These are phyloP conservation scores for Tulasnella sp. DNA, from an alignment of 768 basidiomycete genomes.

Conservation along the genomic window DNA sequence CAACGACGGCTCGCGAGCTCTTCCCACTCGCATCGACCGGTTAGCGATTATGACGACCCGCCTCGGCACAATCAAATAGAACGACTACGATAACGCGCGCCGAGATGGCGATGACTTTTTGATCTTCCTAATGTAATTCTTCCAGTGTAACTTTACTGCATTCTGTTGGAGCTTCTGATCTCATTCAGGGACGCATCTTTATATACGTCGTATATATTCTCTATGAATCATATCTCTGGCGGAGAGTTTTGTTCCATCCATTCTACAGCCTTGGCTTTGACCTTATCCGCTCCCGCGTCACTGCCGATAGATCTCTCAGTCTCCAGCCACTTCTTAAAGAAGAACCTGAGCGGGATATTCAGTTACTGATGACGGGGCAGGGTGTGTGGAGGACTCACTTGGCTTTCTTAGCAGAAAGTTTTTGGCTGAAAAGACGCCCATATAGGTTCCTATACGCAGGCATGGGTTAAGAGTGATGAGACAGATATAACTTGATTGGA, in stretches of 20 bases:
- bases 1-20: slow-evolving; percentile 72
- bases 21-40: slow-evolving; percentile 41
- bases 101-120: slow-evolving; percentile 24
- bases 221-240: slow-evolving; percentile 2
- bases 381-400: slow-evolving; percentile 50
- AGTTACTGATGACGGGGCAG: slow-evolving; percentile 11
- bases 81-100: slow-evolving; percentile 9
- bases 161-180: slow-evolving; percentile 1
- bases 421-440: slow-evolving; percentile 65
- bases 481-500: too few relatives aligned
- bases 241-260: slow-evolving; percentile 52
- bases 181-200: slow-evolving; percentile 5
- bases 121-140: slow-evolving; percentile 40
- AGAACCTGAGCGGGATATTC: slow-evolving; percentile 40
- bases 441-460: slow-evolving; percentile 77
- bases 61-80: slow-evolving; percentile 1
- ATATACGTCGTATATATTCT: slow-evolving; percentile 12
- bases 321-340: slow-evolving; percentile 97
- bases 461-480: too few relatives aligned
- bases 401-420: slow-evolving; percentile 91
- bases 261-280: slow-evolving; percentile 83
- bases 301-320: slow-evolving; percentile 81
- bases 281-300: slow-evolving; percentile 62
- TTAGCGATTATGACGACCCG: slow-evolving; percentile 58
- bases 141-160: background rate